Conservation (phyloP, 2,329 filamentous ascomycete species). For the Raffaelea deltoideospora region DNA sequence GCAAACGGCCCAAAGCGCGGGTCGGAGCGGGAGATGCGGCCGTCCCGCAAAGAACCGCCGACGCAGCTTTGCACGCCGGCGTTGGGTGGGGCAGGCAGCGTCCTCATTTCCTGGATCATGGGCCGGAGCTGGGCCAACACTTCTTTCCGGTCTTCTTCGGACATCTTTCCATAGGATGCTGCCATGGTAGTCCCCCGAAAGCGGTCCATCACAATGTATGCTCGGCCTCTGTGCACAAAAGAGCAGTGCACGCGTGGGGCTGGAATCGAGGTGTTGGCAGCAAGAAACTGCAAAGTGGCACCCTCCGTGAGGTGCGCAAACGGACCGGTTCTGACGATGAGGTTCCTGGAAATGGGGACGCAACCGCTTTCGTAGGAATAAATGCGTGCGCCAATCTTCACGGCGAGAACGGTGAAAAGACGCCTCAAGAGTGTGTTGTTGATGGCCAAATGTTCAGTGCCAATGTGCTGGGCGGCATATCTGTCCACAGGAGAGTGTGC, state of each 20-base stretch:
- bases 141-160: background rate
- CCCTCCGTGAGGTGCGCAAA: background rate
- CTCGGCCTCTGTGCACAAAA: background rate
- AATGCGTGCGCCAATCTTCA: background rate
- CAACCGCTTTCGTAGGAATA: background rate
- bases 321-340: background rate
- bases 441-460: background rate
- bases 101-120: background rate
- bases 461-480: too few relatives aligned
- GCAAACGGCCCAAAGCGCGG: conserved; percentile 1
- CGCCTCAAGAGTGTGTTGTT: background rate
- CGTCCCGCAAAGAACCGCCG: background rate
- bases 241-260: conserved; percentile 4
- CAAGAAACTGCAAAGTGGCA: conserved; percentile 2
- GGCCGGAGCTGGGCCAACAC: background rate
- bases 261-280: conserved; percentile 1
- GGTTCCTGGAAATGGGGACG: background rate
- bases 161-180: background rate
- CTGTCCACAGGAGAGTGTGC: too few relatives aligned
- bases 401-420: background rate
- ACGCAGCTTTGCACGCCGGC: background rate
- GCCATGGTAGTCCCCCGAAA: background rate
- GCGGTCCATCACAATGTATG: conserved; percentile 5
- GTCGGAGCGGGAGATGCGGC: background rate
- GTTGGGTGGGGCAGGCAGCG: background rate